Evolutionary conservation across 352 stramenopile species (phyloP).

Genomic region (Globisporangium mamillatum): DNA sequence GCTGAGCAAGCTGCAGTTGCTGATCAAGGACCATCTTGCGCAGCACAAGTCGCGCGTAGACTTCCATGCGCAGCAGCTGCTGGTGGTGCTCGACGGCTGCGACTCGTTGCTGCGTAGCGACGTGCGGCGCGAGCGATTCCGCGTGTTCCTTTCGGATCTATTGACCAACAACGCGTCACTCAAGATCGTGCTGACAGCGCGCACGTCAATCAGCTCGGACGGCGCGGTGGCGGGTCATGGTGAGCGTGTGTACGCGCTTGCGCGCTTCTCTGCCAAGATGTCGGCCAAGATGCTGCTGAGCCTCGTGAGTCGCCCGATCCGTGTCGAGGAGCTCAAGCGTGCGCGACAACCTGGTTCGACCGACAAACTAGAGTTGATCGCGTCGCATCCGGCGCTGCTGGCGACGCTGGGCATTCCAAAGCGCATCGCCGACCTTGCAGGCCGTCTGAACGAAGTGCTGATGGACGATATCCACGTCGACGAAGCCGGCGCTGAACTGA

Average conservation of each 20-base stretch:
- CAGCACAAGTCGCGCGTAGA: constrained; percentile 50
- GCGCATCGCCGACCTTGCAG: constrained; percentile 66
- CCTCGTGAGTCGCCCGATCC: constrained; percentile 70
- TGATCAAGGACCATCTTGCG: constrained; percentile 50
- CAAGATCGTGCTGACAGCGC: constrained; percentile 72
- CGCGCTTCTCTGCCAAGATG: constrained; percentile 67
- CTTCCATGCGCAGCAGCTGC: constrained; percentile 50
- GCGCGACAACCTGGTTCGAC: constrained; percentile 21
- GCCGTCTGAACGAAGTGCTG: constrained; percentile 56
- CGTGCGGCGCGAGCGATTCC: constrained; percentile 54
- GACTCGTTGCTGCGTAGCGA: constrained; percentile 59
- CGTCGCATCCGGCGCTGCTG: constrained; percentile 62
- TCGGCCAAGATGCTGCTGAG: constrained; percentile 73
- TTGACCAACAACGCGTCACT: constrained; percentile 66
- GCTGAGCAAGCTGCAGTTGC: constrained; percentile 45
- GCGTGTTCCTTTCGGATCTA: constrained; percentile 61
- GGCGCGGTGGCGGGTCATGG: constrained; percentile 65
- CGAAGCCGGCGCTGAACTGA: constrained; percentile 22
- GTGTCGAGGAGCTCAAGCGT: constrained; percentile 60
- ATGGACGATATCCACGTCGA: constrained; percentile 67
- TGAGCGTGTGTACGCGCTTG: constrained; percentile 64
- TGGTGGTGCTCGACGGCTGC: constrained; percentile 72
- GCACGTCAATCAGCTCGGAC: constrained; percentile 59
- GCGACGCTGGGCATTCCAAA: constrained; percentile 64
- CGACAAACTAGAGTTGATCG: constrained; percentile 73